Conservation (phyloP, 2,329 filamentous ascomycete species). For the Parasarocladium wereldwijsianum region DNA sequence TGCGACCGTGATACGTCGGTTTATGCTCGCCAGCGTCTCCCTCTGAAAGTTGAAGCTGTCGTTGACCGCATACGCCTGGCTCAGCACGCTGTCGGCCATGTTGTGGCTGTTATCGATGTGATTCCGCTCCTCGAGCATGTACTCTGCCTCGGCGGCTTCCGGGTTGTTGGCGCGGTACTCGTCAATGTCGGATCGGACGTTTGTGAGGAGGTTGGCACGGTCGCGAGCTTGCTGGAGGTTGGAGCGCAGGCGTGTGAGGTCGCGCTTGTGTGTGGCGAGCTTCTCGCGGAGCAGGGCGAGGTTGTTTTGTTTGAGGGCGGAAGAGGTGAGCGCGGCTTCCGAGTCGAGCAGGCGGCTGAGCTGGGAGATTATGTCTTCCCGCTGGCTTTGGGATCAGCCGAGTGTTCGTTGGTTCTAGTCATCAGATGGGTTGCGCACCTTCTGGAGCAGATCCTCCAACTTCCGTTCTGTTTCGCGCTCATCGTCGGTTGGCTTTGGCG, state of each 20-base stretch:
- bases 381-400: slow-evolving; percentile 30
- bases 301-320: slow-evolving; percentile 94
- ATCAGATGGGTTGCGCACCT: slow-evolving; percentile 31
- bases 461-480: slow-evolving; percentile 68
- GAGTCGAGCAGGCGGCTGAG: slow-evolving; percentile 84
- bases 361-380: slow-evolving; percentile 67
- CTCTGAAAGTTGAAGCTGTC: slow-evolving; percentile 79
- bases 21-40: slow-evolving; percentile 78
- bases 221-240: slow-evolving; percentile 67
- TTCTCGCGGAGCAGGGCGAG: slow-evolving; percentile 83
- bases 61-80: slow-evolving; percentile 92
- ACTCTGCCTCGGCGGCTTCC: slow-evolving; percentile 76
- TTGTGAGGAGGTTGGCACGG: slow-evolving; percentile 77
- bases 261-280: slow-evolving; percentile 71
- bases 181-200: slow-evolving; percentile 83
- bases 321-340: slow-evolving; percentile 72
- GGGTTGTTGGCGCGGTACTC: slow-evolving; percentile 75
- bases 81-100: slow-evolving; percentile 79
- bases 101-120: slow-evolving; percentile 81
- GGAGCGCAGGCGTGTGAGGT: slow-evolving; percentile 60
- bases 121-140: slow-evolving; percentile 84
- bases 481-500: slow-evolving; percentile 71
- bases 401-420: background rate
- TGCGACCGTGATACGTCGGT: slow-evolving; percentile 75
- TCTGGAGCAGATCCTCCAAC: slow-evolving; percentile 71